Evolutionary conservation across 805 yeast species (phyloP).

Genomic region (Wickerhamiella alocasiicola): DNA sequence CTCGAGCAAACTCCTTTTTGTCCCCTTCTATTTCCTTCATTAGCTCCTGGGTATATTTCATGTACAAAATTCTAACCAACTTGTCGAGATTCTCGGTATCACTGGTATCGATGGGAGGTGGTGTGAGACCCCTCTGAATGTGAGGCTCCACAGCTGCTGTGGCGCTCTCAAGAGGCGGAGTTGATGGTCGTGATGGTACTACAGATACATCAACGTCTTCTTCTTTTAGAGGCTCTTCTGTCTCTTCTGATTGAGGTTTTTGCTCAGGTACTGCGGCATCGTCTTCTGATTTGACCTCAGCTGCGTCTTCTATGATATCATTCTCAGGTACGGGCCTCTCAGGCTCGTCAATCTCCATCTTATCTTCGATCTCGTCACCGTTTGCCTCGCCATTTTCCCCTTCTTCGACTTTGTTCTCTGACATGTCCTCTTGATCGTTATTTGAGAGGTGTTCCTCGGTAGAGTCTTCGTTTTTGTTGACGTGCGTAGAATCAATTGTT

Average conservation of each 20-base stretch:
- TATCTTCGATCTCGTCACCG: neutral
- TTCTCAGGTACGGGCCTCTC: too few relatives aligned
- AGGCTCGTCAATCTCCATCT: neutral
- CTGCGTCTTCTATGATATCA: too few relatives aligned
- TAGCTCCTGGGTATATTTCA: conserved; percentile 5
- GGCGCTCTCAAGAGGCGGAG: neutral
- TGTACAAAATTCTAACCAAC: conserved; percentile 4
- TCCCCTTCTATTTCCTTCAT: conserved; percentile 1
- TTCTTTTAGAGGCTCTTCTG: too few relatives aligned
- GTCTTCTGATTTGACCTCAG: too few relatives aligned
- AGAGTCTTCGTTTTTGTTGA: too few relatives aligned
- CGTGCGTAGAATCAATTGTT: too few relatives aligned
- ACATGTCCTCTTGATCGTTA: neutral
- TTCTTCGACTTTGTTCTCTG: neutral
- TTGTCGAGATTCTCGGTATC: neutral
- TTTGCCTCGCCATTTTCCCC: neutral
- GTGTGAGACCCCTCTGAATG: neutral
- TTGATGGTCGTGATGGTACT: neutral
- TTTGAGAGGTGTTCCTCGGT: neutral
- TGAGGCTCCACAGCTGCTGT: neutral
- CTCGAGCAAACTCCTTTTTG: conserved; percentile 5
- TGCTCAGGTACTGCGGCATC: too few relatives aligned
- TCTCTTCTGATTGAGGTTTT: too few relatives aligned
- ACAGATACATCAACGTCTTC: too few relatives aligned
- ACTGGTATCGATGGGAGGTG: neutral